Conservation (phyloP, 768 basidiomycete genomes). For the Boletus rubescentipes region DNA sequence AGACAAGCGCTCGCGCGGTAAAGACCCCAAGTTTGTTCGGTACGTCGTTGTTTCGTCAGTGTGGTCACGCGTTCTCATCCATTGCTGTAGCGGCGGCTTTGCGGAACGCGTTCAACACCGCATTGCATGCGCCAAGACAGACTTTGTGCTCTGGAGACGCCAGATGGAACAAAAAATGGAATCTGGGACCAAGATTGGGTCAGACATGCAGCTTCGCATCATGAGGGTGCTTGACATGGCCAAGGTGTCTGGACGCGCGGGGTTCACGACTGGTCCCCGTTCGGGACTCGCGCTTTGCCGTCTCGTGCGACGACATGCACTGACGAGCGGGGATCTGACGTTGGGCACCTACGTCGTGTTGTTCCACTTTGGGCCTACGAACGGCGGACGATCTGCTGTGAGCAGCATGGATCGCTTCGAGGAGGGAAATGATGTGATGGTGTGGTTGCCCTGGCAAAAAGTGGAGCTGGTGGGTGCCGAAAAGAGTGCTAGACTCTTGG, state of each 20-base stretch:
- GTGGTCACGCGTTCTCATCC: neutral
- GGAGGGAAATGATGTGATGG: constrained; percentile 40
- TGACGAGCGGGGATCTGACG: constrained; percentile 15
- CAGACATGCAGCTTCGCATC: constrained; percentile 46
- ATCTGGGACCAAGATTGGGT: constrained; percentile 28
- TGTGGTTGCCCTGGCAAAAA: constrained; percentile 55
- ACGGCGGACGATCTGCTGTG: constrained; percentile 23
- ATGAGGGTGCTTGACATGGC: constrained; percentile 40
- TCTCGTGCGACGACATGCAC: constrained; percentile 24
- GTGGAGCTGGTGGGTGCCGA: constrained; percentile 26
- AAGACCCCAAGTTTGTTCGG: constrained; percentile 48
- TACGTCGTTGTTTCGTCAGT: constrained; percentile 26
- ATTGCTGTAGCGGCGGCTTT: constrained; percentile 49
- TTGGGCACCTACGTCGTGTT: constrained; percentile 35
- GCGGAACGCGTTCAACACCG: constrained; percentile 49
- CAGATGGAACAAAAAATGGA: constrained; percentile 42
- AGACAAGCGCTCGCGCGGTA: constrained; percentile 47
- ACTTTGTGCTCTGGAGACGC: constrained; percentile 52
- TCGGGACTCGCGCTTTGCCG: constrained; percentile 46
- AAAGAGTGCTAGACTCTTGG: constrained; percentile 12
- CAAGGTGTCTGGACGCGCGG: constrained; percentile 29
- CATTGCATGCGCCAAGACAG: constrained; percentile 44
- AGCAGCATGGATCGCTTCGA: constrained; percentile 39
- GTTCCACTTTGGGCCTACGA: constrained; percentile 37
- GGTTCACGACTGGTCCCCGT: constrained; percentile 25